Conservation (phyloP, 306 rosid genomes). For the Fagus sylvatica region DNA sequence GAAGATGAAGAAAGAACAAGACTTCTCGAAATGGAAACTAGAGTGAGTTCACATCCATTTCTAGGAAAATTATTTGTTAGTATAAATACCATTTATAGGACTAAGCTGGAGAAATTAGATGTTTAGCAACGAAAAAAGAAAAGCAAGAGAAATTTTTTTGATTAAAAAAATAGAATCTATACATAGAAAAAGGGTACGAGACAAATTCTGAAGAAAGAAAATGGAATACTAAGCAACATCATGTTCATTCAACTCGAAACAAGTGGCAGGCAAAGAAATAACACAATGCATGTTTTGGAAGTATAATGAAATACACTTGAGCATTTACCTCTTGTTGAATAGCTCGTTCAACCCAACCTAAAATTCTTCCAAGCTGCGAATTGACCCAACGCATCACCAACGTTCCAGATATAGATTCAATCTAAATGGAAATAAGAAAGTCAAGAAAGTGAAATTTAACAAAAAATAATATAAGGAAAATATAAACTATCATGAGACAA, state of each 20-base stretch:
- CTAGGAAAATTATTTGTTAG: background rate
- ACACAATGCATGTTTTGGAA: conserved; percentile 16
- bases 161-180: background rate
- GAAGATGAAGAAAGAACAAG: conserved; percentile 16
- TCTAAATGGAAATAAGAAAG: conserved; percentile 43
- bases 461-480: conserved; percentile 1
- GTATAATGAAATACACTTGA: conserved; percentile 10
- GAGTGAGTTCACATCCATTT: background rate
- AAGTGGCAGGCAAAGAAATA: conserved; percentile 20
- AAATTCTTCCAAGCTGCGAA: conserved; percentile 87
- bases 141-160: no score
- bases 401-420: conserved; percentile 93
- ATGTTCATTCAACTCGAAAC: background rate
- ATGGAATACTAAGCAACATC: background rate
- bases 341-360: conserved; percentile 95
- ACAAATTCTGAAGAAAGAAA: background rate
- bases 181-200: background rate
- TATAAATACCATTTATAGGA: background rate
- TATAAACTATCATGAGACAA: conserved; percentile 11
- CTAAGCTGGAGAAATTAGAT: background rate
- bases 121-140: no score
- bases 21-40: background rate
- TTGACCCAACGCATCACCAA: conserved; percentile 98
- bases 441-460: conserved; percentile 10
- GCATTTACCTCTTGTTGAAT: conserved; percentile 78